These are phyloP conservation scores for Bipolaris oryzae DNA, from an alignment of 2,329 filamentous ascomycete genomes.

Conservation along the genomic window DNA sequence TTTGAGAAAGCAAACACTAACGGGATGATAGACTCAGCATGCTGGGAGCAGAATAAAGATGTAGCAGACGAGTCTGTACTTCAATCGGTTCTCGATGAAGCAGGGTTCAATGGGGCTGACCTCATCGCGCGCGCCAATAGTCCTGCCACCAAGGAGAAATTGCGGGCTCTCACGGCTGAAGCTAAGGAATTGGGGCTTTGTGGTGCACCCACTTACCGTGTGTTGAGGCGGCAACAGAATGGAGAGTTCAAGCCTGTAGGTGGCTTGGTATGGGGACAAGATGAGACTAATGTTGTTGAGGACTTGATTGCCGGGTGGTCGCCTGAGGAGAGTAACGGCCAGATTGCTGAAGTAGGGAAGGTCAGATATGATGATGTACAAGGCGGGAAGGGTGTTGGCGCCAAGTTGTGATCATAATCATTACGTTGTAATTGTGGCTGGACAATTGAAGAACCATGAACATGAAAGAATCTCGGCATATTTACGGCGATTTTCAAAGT, in stretches of 20 bases:
- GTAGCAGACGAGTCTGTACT: conserved; percentile 37
- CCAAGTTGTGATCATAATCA: conserved; percentile 7
- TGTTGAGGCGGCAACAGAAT: conserved; percentile 20
- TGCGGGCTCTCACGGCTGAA: conserved; percentile 39
- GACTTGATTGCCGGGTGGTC: conserved; percentile 45
- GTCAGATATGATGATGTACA: conserved; percentile 1
- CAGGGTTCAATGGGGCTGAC: conserved; percentile 32
- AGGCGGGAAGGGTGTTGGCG: not conserved
- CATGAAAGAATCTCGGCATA: not conserved
- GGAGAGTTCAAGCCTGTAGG: conserved; percentile 26
- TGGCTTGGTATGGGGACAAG: conserved; percentile 44
- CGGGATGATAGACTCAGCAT: conserved; percentile 32
- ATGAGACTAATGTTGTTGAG: conserved; percentile 42
- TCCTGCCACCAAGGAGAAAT: conserved; percentile 29
- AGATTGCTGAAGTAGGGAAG: conserved; percentile 16
- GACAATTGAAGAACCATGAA: not conserved
- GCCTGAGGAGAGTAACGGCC: conserved; percentile 6
- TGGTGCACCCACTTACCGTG: conserved; percentile 43
- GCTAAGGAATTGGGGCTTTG: conserved; percentile 41
- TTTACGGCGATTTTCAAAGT: no score
- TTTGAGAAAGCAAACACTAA: conserved; percentile 10
- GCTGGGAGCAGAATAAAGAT: conserved; percentile 41
- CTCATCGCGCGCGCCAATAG: conserved; percentile 35
- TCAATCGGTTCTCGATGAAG: conserved; percentile 29
- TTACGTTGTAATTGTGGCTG: not conserved